Evolutionary conservation across 2,329 filamentous ascomycete species (phyloP).

Genomic region (Exophiala viscosa): DNA sequence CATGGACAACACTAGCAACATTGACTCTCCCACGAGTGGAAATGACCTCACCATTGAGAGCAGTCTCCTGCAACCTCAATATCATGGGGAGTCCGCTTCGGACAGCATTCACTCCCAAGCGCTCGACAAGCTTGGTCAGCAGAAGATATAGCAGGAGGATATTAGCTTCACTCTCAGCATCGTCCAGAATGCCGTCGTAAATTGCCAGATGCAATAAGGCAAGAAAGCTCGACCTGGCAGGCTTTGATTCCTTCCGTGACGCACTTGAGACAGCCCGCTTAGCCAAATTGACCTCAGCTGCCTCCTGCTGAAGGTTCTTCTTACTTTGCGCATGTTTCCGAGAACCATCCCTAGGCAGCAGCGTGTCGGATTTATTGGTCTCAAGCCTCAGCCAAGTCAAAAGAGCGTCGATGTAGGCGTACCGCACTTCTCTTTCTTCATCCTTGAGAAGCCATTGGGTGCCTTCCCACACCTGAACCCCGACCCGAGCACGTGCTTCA

Average conservation of each 20-base stretch:
- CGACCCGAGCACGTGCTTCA: constrained; percentile 69
- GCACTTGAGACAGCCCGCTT: constrained; percentile 67
- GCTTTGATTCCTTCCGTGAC: constrained; percentile 58
- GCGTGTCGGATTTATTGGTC: constrained; percentile 63
- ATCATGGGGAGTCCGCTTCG: constrained; percentile 83
- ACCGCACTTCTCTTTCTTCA: constrained; percentile 69
- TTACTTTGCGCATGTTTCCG: constrained; percentile 43
- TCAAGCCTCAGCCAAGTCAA: constrained; percentile 82
- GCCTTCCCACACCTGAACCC: constrained; percentile 87
- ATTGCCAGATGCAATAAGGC: constrained; percentile 78
- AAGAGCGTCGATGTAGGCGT: constrained; percentile 80
- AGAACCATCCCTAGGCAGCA: constrained; percentile 56
- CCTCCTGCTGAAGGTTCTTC: constrained; percentile 40
- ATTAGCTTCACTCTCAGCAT: constrained; percentile 67
- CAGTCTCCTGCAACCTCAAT: constrained; percentile 80
- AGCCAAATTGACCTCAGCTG: constrained; percentile 38
- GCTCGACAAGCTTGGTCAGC: constrained; percentile 67
- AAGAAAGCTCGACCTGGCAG: constrained; percentile 67
- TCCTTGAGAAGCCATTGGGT: constrained; percentile 90
- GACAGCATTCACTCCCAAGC: constrained; percentile 76
- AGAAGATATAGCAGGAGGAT: constrained; percentile 74
- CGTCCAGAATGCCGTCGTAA: constrained; percentile 82
- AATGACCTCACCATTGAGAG: constrained; percentile 48
- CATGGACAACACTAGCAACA: constrained; percentile 78
- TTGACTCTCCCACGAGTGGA: constrained; percentile 67